Evolutionary conservation across 495 filamentous ascomycete genomes (phyloP), one percentile per base, ranked within the genome.

Genomic region (Sordaria brevicollis): DNA sequence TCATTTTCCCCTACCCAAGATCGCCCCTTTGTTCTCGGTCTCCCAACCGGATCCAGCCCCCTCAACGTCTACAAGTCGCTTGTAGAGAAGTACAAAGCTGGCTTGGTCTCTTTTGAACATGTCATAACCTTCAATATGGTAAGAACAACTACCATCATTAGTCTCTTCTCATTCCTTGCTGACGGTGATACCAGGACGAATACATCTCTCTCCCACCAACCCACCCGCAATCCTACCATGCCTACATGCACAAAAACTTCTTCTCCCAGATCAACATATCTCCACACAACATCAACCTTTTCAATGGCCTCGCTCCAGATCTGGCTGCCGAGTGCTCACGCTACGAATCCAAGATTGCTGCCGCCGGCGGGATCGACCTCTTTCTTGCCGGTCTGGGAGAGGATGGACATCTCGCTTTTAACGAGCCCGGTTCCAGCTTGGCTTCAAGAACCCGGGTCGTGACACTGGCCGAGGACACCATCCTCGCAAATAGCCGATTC

Each of bases 81-180:
- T 1, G 92, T 94, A 10, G 85, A 89, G 75, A 88, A 85, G 70
- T 87, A 92, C 83, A 91, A 92, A 78, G 86, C 88, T 43, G 91
- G 91, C 71, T 86, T 91, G 73, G 90, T 95, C 71, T 93, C 92
- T 0, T 95, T 94, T 76, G 89, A 89, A 74, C 88, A 94, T 90
- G 91, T 95, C 73, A 85, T 93, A 74, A 95, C 92, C 8, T 94
- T 94, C 83, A 96, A 96, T 78, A 96, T 96, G 92, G 91, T 93
- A 87, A 67, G 82, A 71, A 38, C 33, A 19, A 36, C 35, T 8
- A 35, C 37, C 67, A 39, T 69, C 65, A 62, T 34, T 21, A 11
- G 38, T 34, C 34, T 54, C 39, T 62, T 39, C 65, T 11, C 39
- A 36, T 25, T 11, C 19, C 15, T 15, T 36, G 4, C 8, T 13